A percentile compares a stretch with the other conserved stretches of the same genome.
Conservation (phyloP, 1,284 basidiomycete species). For the Psilocybe mexicana region DNA sequence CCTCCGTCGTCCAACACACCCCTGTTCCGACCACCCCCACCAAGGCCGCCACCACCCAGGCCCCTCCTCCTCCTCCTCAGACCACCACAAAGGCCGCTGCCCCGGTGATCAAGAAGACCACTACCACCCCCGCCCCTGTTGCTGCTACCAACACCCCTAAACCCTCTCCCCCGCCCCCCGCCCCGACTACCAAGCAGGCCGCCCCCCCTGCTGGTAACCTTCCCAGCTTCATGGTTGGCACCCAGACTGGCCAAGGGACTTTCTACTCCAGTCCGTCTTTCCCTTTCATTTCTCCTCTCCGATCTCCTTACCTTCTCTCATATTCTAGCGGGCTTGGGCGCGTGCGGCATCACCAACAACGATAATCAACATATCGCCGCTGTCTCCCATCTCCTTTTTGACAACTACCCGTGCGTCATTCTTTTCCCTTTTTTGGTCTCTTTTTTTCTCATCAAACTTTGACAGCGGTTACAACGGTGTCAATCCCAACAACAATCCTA, state of each 20-base stretch:
- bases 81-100: background rate
- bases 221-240: conserved; percentile 44
- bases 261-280: conserved; percentile 45
- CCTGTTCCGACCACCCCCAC: conserved; percentile 21
- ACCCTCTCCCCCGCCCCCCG: conserved; percentile 19
- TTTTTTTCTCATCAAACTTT: conserved; percentile 5
- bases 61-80: background rate
- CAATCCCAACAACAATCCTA: conserved; percentile 66
- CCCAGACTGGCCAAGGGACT: conserved; percentile 56
- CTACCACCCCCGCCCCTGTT: conserved; percentile 13
- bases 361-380: conserved; percentile 62
- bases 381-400: conserved; percentile 58
- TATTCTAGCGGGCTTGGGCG: conserved; percentile 55
- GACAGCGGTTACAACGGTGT: conserved; percentile 46
- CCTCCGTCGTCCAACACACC: conserved; percentile 17
- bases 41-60: conserved; percentile 17
- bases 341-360: conserved; percentile 65
- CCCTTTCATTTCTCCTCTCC: conserved; percentile 7
- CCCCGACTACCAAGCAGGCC: conserved; percentile 18
- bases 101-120: conserved; percentile 6
- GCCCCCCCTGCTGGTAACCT: conserved; percentile 19
- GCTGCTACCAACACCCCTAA: conserved; percentile 8
- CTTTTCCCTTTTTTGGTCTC: conserved; percentile 13
- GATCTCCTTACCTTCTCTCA: conserved; percentile 8
- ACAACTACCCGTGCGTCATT: conserved; percentile 56